phyloP scores from a whole-genome alignment of 2,329 filamentous ascomycete species.

The Sporothrix luriei region DNA sequence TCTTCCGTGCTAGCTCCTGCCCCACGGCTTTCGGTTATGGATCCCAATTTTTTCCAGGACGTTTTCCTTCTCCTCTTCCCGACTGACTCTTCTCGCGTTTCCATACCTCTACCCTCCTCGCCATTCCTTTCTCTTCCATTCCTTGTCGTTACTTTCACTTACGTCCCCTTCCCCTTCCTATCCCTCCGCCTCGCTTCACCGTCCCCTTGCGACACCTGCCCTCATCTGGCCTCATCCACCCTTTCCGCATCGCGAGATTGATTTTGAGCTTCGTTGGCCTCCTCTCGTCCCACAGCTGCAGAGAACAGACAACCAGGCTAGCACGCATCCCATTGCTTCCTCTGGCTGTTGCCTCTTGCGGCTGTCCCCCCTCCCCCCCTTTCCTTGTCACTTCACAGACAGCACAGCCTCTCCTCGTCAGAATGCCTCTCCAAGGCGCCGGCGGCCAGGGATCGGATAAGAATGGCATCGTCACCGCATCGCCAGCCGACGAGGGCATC shows the following conservation, averaged over 20 bases:
- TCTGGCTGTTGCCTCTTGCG: slow-evolving; percentile 41
- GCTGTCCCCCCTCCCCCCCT: background rate
- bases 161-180: background rate
- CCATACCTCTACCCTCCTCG: background rate
- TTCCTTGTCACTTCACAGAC: slow-evolving; percentile 29
- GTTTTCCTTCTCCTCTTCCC: background rate
- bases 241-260: slow-evolving; percentile 24
- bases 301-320: slow-evolving; percentile 46
- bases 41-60: slow-evolving; percentile 7
- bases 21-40: slow-evolving; percentile 10
- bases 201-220: background rate
- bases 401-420: slow-evolving; percentile 8
- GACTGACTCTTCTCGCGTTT: slow-evolving; percentile 2
- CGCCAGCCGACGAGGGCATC: background rate
- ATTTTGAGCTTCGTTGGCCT: slow-evolving; percentile 2
- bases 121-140: background rate
- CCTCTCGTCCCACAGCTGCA: slow-evolving; percentile 40
- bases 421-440: slow-evolving; percentile 17
- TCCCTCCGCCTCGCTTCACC: background rate
- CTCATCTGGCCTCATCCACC: background rate
- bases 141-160: background rate
- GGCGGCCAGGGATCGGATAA: slow-evolving; percentile 23
- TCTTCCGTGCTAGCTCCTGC: background rate
- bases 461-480: background rate
- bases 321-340: slow-evolving; percentile 58